phyloP scores from a whole-genome alignment of 2,329 filamentous ascomycete genomes.

The Claviceps citrina region DNA sequence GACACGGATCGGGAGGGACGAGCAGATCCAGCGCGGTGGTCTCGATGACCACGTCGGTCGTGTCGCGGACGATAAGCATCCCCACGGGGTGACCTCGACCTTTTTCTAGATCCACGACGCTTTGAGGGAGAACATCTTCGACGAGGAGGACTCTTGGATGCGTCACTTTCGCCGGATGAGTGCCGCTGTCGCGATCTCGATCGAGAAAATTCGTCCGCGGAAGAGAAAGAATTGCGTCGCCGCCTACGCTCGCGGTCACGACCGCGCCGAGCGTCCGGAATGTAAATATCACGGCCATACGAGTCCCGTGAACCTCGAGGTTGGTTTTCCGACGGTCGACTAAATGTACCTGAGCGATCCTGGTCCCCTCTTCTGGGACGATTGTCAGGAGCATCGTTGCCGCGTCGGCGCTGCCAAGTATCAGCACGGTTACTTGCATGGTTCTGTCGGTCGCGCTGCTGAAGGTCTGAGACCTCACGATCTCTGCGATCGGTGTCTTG shows the following conservation, averaged over 20 bases:
- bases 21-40: conserved; percentile 9
- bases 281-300: conserved; percentile 36
- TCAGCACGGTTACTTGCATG: conserved; percentile 37
- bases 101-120: conserved; percentile 20
- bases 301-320: conserved; percentile 27
- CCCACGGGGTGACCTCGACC: conserved; percentile 23
- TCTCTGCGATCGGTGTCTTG: conserved; percentile 60
- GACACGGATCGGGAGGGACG: conserved; percentile 22
- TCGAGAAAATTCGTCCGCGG: conserved; percentile 16
- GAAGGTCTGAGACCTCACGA: conserved; percentile 50
- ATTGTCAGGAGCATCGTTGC: conserved; percentile 33
- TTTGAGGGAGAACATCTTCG: conserved; percentile 20
- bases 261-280: conserved; percentile 30
- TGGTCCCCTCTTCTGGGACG: conserved; percentile 26
- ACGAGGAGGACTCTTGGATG: conserved; percentile 19
- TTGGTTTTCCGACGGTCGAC: conserved; percentile 32
- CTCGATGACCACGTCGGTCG: conserved; percentile 11
- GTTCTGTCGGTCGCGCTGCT: conserved; percentile 47
- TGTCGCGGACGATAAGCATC: conserved; percentile 14
- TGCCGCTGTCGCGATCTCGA: conserved; percentile 21
- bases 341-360: conserved; percentile 30
- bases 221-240: conserved; percentile 20
- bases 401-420: conserved; percentile 37
- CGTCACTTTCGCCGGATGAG: conserved; percentile 16
- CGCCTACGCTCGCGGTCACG: conserved; percentile 22